Percentiles rank a stretch among this genome's conserved stretches.
Evolutionary conservation across 73 alveolate species (phyloP).

Genomic region (Symbiodinium natans): DNA sequence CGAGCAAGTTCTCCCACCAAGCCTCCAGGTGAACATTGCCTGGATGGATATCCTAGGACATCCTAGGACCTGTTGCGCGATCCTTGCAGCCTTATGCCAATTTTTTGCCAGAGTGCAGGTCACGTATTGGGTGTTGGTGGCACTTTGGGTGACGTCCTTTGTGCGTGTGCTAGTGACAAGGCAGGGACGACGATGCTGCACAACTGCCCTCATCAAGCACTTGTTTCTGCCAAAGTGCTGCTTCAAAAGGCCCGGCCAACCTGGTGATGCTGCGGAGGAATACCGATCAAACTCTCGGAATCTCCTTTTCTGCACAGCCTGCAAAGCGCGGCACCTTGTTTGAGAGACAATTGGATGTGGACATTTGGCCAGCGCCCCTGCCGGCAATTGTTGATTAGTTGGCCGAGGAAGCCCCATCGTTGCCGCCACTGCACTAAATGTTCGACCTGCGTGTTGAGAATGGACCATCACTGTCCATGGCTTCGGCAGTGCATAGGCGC

Average conservation of each 20-base stretch:
- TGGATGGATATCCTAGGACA: no score
- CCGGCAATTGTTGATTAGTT: no score
- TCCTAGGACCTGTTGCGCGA: no score
- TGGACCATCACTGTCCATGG: conserved; percentile 90
- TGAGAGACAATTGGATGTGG: no score
- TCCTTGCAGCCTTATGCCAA: no score
- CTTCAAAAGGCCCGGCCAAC: neutral
- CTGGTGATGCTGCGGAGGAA: neutral
- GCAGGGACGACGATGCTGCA: neutral
- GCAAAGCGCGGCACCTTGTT: no score
- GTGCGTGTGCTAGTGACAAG: conserved; percentile 33
- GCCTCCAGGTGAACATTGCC: neutral
- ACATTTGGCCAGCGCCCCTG: no score
- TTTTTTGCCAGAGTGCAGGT: no score
- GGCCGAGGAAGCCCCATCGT: conserved; percentile 60
- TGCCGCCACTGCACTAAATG: conserved; percentile 79
- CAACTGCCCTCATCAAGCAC: neutral
- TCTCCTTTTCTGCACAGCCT: neutral
- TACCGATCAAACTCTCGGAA: neutral
- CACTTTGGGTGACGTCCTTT: conserved; percentile 34
- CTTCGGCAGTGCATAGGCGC: conserved; percentile 66
- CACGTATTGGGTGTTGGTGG: conserved; percentile 28
- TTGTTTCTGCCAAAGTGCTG: no score
- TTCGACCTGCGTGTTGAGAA: conserved; percentile 57
- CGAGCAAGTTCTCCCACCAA: neutral